These are phyloP conservation scores for Sphaerobolus stellatus DNA, from an alignment of 1,284 basidiomycete species.

Conservation along the genomic window DNA sequence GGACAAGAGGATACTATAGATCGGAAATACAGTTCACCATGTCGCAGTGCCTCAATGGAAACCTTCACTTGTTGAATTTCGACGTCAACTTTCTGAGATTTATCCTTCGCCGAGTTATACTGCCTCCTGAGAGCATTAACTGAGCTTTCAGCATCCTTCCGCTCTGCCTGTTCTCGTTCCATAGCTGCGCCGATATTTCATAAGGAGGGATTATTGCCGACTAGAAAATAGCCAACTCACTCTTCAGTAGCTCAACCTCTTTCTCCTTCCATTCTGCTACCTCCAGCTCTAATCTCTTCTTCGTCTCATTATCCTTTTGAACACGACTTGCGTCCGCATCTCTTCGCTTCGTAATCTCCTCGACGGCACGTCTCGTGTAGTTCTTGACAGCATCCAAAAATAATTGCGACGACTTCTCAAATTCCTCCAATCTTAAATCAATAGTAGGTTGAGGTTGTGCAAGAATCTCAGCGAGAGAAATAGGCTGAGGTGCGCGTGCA, in stretches of 20 bases:
- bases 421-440: slow-evolving; percentile 60
- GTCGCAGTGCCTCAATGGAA: slow-evolving; percentile 53
- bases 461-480: slow-evolving; percentile 61
- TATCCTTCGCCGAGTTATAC: slow-evolving; percentile 57
- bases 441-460: slow-evolving; percentile 57
- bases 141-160: slow-evolving; percentile 63
- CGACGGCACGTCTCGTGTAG: slow-evolving; percentile 65
- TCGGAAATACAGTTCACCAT: slow-evolving; percentile 46
- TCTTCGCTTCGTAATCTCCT: slow-evolving; percentile 61
- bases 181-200: too few species aligned
- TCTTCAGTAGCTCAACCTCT: slow-evolving; percentile 69
- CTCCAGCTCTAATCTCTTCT: slow-evolving; percentile 58
- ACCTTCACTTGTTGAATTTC: slow-evolving; percentile 71
- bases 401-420: slow-evolving; percentile 62
- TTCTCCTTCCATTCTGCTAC: slow-evolving; percentile 67
- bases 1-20: background rate
- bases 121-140: slow-evolving; percentile 63
- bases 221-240: slow-evolving; percentile 36
- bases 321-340: slow-evolving; percentile 55
- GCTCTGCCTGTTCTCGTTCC: slow-evolving; percentile 67
- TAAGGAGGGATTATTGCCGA: background rate
- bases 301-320: slow-evolving; percentile 57
- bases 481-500: slow-evolving; percentile 42
- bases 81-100: slow-evolving; percentile 53
- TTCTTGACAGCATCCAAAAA: slow-evolving; percentile 67